A percentile compares a stretch with the other conserved stretches of the same genome.
Evolutionary conservation across 805 yeast genomes (phyloP).

Genomic region (Teunomyces barrocoloradensis): DNA sequence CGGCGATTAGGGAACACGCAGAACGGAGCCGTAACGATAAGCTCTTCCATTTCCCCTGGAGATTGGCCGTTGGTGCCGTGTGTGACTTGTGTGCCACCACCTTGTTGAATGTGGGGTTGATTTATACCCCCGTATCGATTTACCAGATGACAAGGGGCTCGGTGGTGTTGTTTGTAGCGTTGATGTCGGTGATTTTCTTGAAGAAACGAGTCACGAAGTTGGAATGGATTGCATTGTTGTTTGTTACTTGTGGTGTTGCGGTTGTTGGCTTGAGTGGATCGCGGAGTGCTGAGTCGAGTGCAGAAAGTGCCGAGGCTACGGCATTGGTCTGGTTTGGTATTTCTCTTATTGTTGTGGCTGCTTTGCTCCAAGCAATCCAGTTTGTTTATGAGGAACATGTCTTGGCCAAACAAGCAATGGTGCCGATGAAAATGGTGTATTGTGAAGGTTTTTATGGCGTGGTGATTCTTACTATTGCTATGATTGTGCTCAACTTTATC

Average conservation of each 20-base stretch:
- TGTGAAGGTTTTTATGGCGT: conserved; percentile 73
- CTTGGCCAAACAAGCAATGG: conserved; percentile 48
- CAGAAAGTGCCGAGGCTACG: conserved; percentile 13
- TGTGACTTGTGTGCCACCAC: conserved; percentile 77
- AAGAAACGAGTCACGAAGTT: conserved; percentile 51
- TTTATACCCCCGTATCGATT: conserved; percentile 73
- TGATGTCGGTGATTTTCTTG: conserved; percentile 63
- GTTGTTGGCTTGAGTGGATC: conserved; percentile 74
- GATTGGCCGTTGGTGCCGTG: conserved; percentile 56
- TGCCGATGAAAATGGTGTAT: conserved; percentile 66
- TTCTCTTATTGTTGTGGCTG: conserved; percentile 55
- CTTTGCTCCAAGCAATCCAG: conserved; percentile 68
- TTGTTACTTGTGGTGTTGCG: conserved; percentile 68
- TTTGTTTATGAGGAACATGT: conserved; percentile 77
- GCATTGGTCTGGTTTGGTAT: conserved; percentile 52
- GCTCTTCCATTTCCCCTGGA: conserved; percentile 5
- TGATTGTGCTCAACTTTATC: conserved; percentile 43
- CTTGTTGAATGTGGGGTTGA: conserved; percentile 68
- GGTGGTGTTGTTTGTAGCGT: conserved; percentile 70
- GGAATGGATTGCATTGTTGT: conserved; percentile 66
- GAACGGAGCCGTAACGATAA: conserved; percentile 12
- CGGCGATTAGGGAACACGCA: conserved; percentile 11
- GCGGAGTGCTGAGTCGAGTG: conserved; percentile 17
- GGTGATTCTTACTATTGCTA: conserved; percentile 38
- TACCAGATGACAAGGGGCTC: conserved; percentile 88